Percentiles rank a stretch among this genome's conserved stretches.
Conservation (phyloP, 768 basidiomycete species). For the Crassisporium funariophilum region DNA sequence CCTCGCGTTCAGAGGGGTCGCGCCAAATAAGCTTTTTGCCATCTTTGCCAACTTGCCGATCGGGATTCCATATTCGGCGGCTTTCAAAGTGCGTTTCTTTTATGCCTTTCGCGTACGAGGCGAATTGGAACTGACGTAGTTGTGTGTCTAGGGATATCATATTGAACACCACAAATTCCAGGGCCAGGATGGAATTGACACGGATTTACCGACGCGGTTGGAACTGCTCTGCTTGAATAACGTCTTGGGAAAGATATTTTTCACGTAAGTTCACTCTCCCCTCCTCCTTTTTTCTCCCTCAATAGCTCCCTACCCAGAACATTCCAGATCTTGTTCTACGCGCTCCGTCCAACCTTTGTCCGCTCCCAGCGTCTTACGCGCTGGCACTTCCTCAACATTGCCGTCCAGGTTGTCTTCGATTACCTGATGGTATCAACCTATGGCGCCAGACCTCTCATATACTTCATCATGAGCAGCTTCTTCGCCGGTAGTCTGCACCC, state of each 20-base stretch:
- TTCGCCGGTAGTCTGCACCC: slow-evolving; percentile 97
- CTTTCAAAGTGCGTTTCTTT: slow-evolving; percentile 75
- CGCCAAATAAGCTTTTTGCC: slow-evolving; percentile 83
- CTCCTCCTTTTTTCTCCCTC: background rate
- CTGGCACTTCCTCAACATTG: slow-evolving; percentile 86
- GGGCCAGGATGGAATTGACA: slow-evolving; percentile 95
- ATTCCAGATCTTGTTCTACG: slow-evolving; percentile 98
- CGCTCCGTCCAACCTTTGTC: slow-evolving; percentile 91
- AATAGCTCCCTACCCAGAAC: slow-evolving; percentile 51
- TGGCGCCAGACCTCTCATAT: slow-evolving; percentile 60
- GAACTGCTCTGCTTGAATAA: slow-evolving; percentile 90
- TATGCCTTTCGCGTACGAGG: background rate
- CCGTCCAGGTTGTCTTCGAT: slow-evolving; percentile 72
- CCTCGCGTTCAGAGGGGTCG: slow-evolving; percentile 83
- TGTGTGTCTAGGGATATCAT: slow-evolving; percentile 70
- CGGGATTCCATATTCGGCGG: slow-evolving; percentile 91
- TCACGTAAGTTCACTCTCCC: slow-evolving; percentile 68
- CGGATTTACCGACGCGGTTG: slow-evolving; percentile 86
- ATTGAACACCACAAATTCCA: slow-evolving; percentile 95
- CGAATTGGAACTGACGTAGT: background rate
- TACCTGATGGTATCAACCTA: slow-evolving; percentile 53
- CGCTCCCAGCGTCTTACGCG: slow-evolving; percentile 76
- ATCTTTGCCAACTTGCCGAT: slow-evolving; percentile 93
- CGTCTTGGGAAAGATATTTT: slow-evolving; percentile 97
- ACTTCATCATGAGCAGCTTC: slow-evolving; percentile 88